These are phyloP conservation scores for Starmera stellimalicola DNA, from an alignment of 1,139 yeast genomes.

Conservation along the genomic window DNA sequence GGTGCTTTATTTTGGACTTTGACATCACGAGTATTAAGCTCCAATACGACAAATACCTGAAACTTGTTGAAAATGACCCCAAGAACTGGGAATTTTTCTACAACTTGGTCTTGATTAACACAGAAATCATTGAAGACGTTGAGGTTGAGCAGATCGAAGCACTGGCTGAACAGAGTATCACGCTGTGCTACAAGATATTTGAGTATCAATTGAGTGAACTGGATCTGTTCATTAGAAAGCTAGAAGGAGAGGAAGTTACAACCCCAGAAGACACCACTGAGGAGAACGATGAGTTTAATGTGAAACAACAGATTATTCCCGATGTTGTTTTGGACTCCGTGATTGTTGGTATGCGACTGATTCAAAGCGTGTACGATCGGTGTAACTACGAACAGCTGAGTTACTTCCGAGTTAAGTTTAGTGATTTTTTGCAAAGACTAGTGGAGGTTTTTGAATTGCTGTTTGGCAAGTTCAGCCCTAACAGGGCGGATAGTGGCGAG, in stretches of 20 bases:
- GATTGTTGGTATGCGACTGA: slow-evolving; percentile 18
- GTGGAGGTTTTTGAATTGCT: slow-evolving; percentile 20
- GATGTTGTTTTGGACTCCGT: slow-evolving; percentile 23
- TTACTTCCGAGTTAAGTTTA: slow-evolving; percentile 18
- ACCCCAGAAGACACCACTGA: slow-evolving; percentile 1
- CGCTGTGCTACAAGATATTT: slow-evolving; percentile 9
- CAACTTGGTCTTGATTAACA: slow-evolving; percentile 36
- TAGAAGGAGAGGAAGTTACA: slow-evolving; percentile 4
- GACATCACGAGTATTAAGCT: slow-evolving; percentile 27
- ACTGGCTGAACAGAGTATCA: slow-evolving; percentile 6
- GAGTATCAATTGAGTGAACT: slow-evolving; percentile 18
- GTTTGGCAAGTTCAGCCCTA: slow-evolving; percentile 15
- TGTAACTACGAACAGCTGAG: slow-evolving; percentile 8
- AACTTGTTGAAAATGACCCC: slow-evolving; percentile 9
- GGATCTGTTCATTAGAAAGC: slow-evolving; percentile 11
- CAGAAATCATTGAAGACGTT: slow-evolving; percentile 31
- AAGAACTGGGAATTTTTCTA: slow-evolving; percentile 33
- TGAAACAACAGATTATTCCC: slow-evolving; percentile 20
- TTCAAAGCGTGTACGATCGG: slow-evolving; percentile 19
- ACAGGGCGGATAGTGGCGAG: no score
- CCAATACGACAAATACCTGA: slow-evolving; percentile 17
- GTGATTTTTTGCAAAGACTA: slow-evolving; percentile 8
- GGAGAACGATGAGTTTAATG: slow-evolving; percentile 10
- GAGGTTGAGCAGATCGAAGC: slow-evolving; percentile 6
- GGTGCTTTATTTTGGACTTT: slow-evolving; percentile 23